phyloP scores from a whole-genome alignment of 2,329 filamentous ascomycete genomes.

The Alternaria panax region DNA sequence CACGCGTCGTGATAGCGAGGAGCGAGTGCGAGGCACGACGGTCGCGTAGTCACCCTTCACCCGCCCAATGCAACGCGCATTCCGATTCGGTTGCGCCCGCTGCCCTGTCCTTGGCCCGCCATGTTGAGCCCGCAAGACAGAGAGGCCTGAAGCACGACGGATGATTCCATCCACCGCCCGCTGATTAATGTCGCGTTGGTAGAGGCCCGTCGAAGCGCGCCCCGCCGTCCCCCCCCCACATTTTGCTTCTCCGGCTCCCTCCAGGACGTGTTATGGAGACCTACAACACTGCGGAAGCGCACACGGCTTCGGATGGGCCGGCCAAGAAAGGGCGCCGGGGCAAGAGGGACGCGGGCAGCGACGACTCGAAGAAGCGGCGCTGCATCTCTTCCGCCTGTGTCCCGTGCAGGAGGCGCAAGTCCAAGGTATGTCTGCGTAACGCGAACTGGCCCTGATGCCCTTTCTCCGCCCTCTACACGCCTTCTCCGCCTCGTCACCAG shows the following conservation, averaged over 20 bases:
- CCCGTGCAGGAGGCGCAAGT: conserved; percentile 52
- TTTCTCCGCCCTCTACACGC: conserved; percentile 19
- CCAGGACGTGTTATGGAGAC: conserved; percentile 22
- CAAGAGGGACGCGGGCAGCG: conserved; percentile 49
- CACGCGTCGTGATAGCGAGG: conserved; percentile 7
- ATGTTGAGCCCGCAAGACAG: conserved; percentile 24
- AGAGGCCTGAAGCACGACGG: conserved; percentile 21
- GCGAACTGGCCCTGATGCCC: conserved; percentile 4
- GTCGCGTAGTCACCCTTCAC: conserved; percentile 7
- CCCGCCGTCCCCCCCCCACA: conserved; percentile 33
- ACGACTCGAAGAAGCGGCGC: conserved; percentile 53
- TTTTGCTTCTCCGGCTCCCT: conserved; percentile 18
- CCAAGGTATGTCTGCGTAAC: conserved; percentile 45
- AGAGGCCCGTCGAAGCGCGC: conserved; percentile 22
- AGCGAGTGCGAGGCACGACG: neutral
- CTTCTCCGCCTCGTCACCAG: conserved; percentile 15
- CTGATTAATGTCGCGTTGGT: conserved; percentile 35
- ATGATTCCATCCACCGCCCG: conserved; percentile 17
- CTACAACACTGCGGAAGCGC: conserved; percentile 16
- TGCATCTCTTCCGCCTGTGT: conserved; percentile 53
- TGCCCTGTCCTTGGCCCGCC: conserved; percentile 18
- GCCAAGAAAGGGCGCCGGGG: conserved; percentile 45
- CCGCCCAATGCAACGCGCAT: conserved; percentile 19
- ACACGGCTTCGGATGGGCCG: conserved; percentile 20
- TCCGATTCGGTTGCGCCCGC: conserved; percentile 15